Percentiles rank a stretch among this genome's conserved stretches.
Conservation (phyloP, 345 rosid species). For the Eucalyptus sp. region DNA sequence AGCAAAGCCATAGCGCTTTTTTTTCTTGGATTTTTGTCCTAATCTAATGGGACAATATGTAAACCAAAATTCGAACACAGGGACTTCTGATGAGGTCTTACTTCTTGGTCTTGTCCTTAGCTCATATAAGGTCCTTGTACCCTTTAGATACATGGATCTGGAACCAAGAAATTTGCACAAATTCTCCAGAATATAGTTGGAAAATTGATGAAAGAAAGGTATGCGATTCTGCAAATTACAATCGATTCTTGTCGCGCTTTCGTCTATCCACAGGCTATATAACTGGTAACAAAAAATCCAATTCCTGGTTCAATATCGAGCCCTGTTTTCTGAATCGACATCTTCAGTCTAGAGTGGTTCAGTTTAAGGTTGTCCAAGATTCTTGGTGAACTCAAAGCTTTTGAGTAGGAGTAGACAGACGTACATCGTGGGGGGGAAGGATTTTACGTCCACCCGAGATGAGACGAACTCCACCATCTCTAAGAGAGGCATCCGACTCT, state of each 20-base stretch:
- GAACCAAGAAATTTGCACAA: background rate
- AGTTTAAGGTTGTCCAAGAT: background rate
- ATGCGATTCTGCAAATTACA: background rate
- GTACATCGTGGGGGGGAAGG: accelerated
- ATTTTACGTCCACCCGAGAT: background rate
- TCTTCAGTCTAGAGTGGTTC: background rate
- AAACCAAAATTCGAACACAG: background rate
- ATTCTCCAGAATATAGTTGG: background rate
- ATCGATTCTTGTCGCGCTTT: background rate
- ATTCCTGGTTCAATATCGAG: background rate
- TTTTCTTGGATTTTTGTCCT: background rate
- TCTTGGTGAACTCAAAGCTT: background rate
- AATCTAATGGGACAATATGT: background rate
- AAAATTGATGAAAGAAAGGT: background rate
- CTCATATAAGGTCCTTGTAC: background rate
- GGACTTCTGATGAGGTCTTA: background rate
- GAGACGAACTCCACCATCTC: background rate
- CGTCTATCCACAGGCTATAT: background rate
- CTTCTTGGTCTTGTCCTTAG: background rate
- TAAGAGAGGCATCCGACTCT: background rate
- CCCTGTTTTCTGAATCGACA: background rate
- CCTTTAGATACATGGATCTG: background rate
- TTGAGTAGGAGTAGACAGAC: background rate
- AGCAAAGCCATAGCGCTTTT: background rate
- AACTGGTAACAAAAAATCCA: accelerated